phyloP scores from a whole-genome alignment of 1,284 basidiomycete genomes.

The Apiotrichum porosum region DNA sequence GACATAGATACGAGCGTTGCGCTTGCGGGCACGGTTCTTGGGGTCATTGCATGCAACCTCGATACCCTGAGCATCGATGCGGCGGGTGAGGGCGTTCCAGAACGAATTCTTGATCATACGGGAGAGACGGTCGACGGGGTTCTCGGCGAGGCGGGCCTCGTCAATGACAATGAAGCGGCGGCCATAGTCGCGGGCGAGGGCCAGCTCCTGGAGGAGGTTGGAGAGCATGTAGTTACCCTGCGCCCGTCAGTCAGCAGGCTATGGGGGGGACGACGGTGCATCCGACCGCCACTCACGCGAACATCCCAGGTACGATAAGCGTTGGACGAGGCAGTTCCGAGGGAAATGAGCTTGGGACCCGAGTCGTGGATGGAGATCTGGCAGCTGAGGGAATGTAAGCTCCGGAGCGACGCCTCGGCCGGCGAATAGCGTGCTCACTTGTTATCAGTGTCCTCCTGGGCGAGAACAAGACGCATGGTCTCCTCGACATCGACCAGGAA shows the following conservation, averaged over 20 bases:
- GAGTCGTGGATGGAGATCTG: conserved; percentile 95
- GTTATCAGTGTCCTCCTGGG: conserved; percentile 96
- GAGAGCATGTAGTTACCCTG: conserved; percentile 96
- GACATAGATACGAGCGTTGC: conserved; percentile 89
- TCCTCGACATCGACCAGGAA: conserved; percentile 99
- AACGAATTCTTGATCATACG: conserved; percentile 98
- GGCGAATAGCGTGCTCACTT: too few relatives aligned
- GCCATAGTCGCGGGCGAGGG: conserved; percentile 91
- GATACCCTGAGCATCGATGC: conserved; percentile 93
- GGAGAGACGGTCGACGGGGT: conserved; percentile 92
- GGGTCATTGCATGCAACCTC: conserved; percentile 96
- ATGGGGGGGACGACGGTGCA: too few relatives aligned
- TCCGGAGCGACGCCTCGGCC: too few relatives aligned
- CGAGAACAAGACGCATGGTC: conserved; percentile 90
- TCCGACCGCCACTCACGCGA: conserved; percentile 72
- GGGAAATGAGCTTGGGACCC: conserved; percentile 90
- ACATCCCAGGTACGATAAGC: conserved; percentile 97
- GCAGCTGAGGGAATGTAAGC: too few relatives aligned
- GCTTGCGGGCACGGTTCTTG: conserved; percentile 82
- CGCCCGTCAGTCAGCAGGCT: conserved; percentile 16
- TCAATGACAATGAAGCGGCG: conserved; percentile 96
- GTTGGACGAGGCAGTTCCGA: conserved; percentile 95
- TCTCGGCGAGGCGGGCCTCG: conserved; percentile 90
- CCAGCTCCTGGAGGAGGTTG: conserved; percentile 96
- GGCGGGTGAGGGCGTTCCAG: conserved; percentile 93